A percentile compares a stretch with the other conserved stretches of the same genome.
Conservation (phyloP, 768 basidiomycete genomes). For the Mrakia frigida region DNA sequence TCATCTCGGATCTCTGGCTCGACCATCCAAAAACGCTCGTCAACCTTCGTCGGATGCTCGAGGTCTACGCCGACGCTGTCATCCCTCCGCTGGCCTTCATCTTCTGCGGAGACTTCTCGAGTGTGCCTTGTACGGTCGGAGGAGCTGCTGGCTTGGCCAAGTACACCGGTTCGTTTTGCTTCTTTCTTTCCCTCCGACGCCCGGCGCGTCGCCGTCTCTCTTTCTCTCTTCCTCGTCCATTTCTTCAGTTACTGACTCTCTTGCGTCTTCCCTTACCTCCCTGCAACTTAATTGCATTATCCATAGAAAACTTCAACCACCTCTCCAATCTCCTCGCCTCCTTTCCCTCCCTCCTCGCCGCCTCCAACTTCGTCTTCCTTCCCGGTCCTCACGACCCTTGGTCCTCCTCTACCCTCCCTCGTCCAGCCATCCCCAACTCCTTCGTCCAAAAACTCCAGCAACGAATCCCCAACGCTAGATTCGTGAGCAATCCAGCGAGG, state of each 20-base stretch:
- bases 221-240: slow-evolving; percentile 24
- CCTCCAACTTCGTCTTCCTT: slow-evolving; percentile 86
- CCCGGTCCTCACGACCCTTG: slow-evolving; percentile 87
- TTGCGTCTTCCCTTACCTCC: not conserved
- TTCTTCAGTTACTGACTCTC: not conserved
- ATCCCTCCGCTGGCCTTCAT: slow-evolving; percentile 82
- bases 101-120: slow-evolving; percentile 92
- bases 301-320: slow-evolving; percentile 58
- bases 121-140: slow-evolving; percentile 66
- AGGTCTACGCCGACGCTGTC: slow-evolving; percentile 63
- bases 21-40: slow-evolving; percentile 77
- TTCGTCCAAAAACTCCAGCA: slow-evolving; percentile 64
- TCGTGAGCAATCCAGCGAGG: slow-evolving; percentile 87
- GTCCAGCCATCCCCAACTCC: slow-evolving; percentile 69
- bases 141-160: slow-evolving; percentile 65
- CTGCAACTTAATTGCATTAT: not conserved
- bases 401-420: slow-evolving; percentile 74
- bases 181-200: too few relatives aligned
- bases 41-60: slow-evolving; percentile 78
- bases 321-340: slow-evolving; percentile 77
- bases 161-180: slow-evolving; percentile 65
- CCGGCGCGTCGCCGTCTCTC: not conserved
- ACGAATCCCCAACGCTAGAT: slow-evolving; percentile 71
- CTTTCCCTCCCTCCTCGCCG: slow-evolving; percentile 68
- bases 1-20: slow-evolving; percentile 93